Evolutionary conservation across 495 filamentous ascomycete species (phyloP).

Genomic region (Aspergillus nanangensis): DNA sequence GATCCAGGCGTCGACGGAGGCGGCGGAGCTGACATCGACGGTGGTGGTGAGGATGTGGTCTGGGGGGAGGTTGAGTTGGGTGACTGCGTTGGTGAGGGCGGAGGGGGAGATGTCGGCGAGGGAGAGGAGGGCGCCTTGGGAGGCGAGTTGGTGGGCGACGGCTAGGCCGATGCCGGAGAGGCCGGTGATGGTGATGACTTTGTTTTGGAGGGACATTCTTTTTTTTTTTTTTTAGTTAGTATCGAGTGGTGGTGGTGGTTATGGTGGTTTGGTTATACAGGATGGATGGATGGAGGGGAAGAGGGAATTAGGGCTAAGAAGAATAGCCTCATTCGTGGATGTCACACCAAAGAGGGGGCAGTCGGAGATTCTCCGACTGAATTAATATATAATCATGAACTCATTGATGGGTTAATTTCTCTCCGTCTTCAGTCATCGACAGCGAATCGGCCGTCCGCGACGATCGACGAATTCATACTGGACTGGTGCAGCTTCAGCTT

Average conservation of each 20-base stretch:
- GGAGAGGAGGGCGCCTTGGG: constrained; percentile 44
- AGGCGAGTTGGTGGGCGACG: constrained; percentile 46
- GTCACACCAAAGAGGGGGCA: no score
- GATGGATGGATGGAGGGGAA: no score
- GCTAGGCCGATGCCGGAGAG: constrained; percentile 55
- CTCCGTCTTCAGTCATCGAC: no score
- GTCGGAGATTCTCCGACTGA: no score
- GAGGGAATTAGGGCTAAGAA: no score
- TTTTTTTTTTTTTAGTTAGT: constrained; percentile 5
- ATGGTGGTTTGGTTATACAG: not conserved
- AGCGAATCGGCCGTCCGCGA: no score
- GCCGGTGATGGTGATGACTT: constrained; percentile 52
- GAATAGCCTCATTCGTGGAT: no score
- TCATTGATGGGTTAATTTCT: no score
- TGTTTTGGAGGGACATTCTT: constrained; percentile 30
- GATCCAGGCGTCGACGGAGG: constrained; percentile 47
- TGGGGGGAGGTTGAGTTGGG: constrained; percentile 3
- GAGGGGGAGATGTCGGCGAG: constrained; percentile 44
- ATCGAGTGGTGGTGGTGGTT: not conserved
- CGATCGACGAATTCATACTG: no score
- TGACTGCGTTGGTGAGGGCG: constrained; percentile 26
- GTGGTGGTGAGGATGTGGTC: constrained; percentile 22
- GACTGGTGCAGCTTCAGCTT: no score
- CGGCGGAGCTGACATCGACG: constrained; percentile 35
- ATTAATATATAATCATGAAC: no score